Percentiles rank a stretch among this genome's conserved stretches.
Evolutionary conservation across 2,329 filamentous ascomycete genomes (phyloP).

Genomic region (Diaporthe vexans): DNA sequence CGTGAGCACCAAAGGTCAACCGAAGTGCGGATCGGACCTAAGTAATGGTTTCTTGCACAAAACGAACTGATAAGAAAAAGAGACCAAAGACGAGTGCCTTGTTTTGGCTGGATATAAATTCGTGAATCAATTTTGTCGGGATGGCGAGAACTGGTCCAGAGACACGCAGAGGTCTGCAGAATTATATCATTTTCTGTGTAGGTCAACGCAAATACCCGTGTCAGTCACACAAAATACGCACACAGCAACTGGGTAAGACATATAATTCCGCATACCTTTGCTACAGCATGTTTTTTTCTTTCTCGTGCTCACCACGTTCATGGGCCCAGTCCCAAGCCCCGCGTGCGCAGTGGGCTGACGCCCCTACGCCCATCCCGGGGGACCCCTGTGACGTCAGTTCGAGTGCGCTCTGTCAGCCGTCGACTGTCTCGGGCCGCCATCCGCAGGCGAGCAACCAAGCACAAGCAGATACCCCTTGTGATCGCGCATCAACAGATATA

Average conservation of each 20-base stretch:
- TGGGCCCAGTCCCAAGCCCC: background rate
- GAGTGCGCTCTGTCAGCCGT: background rate
- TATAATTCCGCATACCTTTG: background rate
- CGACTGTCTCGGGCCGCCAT: background rate
- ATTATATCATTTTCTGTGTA: background rate
- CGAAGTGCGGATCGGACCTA: background rate
- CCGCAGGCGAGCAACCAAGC: background rate
- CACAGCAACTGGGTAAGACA: no score
- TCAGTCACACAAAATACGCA: no score
- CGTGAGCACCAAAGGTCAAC: background rate
- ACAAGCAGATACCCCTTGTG: background rate
- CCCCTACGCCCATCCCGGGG: background rate
- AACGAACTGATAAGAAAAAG: background rate
- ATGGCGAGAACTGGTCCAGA: no score
- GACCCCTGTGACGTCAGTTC: constrained; percentile 28
- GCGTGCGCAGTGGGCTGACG: background rate
- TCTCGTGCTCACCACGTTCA: background rate
- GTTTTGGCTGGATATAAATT: background rate
- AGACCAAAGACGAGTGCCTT: background rate
- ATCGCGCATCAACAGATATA: background rate
- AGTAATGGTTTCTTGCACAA: background rate
- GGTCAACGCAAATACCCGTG: background rate
- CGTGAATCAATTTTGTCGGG: background rate
- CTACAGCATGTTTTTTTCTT: background rate
- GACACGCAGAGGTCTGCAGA: background rate